Percentiles rank a stretch among this genome's conserved stretches.
phyloP scores from a whole-genome alignment of 73 alveolate genomes.

The Blepharisma japonicum region DNA sequence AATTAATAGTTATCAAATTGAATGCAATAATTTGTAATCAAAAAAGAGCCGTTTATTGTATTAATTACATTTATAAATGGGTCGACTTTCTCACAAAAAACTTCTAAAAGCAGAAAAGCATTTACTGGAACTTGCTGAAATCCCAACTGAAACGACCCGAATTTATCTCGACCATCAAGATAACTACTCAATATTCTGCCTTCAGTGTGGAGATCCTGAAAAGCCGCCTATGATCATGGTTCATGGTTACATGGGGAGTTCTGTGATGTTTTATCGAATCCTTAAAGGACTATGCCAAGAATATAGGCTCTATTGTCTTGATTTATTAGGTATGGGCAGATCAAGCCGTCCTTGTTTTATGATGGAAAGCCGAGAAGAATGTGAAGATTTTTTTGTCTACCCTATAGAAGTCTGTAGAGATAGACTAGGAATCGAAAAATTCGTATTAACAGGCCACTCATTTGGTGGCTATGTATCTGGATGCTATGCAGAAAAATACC shows the following conservation, averaged over 20 bases:
- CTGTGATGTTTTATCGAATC: conserved; percentile 32
- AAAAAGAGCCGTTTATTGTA: too few species aligned
- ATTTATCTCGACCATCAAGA: neutral
- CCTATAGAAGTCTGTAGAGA: conserved; percentile 63
- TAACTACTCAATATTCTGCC: neutral
- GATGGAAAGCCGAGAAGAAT: conserved; percentile 48
- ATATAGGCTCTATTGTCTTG: conserved; percentile 55
- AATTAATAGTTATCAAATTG: too few species aligned
- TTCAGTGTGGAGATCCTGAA: neutral
- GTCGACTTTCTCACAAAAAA: neutral
- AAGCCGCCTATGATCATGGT: conserved; percentile 33
- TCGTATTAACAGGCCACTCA: conserved; percentile 69
- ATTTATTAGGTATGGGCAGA: conserved; percentile 72
- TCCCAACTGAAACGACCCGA: neutral
- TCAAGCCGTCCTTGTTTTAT: conserved; percentile 52
- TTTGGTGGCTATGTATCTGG: conserved; percentile 74
- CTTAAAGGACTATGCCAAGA: conserved; percentile 34
- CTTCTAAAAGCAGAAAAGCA: conserved; percentile 5
- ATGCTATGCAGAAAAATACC: conserved; percentile 57
- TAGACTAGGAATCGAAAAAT: conserved; percentile 42
- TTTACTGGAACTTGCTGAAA: neutral
- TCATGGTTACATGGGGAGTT: conserved; percentile 43
- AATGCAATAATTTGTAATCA: too few species aligned
- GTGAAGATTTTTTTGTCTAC: conserved; percentile 57
- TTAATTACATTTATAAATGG: too few species aligned